These are phyloP conservation scores for Paecilomyces variotii DNA, from an alignment of 2,329 filamentous ascomycete genomes.

Conservation along the genomic window DNA sequence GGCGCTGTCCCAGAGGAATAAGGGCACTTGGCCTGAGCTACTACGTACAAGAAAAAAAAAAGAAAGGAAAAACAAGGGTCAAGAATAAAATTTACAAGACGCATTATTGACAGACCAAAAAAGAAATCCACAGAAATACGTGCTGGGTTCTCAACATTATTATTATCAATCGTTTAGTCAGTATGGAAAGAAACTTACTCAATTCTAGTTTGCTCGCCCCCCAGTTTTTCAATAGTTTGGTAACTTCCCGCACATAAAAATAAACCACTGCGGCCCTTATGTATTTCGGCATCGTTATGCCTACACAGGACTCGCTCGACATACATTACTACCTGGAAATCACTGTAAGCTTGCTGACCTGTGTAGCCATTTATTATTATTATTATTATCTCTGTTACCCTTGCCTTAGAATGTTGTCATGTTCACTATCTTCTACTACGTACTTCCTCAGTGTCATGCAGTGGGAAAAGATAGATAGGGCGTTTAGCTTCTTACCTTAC, in stretches of 20 bases:
- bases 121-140: background rate
- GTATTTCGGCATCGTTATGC: background rate
- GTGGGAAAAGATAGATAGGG: background rate
- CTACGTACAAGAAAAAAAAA: no score
- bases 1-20: background rate
- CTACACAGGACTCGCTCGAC: no score
- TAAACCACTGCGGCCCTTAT: no score
- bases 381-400: no score
- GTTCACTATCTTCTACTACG: no score
- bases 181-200: background rate
- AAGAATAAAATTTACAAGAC: background rate
- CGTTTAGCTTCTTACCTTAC: background rate
- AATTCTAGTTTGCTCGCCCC: background rate
- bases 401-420: background rate
- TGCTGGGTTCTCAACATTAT: background rate
- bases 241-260: background rate
- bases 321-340: no score
- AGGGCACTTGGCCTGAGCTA: background rate
- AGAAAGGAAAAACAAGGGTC: background rate
- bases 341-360: background rate
- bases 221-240: slow-evolving; percentile 1
- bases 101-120: background rate
- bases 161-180: no score
- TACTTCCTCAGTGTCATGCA: background rate
- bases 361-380: no score